Evolutionary conservation across 371 early-diverging fungal species (phyloP).

Genomic region (Mortierella polycephala): DNA sequence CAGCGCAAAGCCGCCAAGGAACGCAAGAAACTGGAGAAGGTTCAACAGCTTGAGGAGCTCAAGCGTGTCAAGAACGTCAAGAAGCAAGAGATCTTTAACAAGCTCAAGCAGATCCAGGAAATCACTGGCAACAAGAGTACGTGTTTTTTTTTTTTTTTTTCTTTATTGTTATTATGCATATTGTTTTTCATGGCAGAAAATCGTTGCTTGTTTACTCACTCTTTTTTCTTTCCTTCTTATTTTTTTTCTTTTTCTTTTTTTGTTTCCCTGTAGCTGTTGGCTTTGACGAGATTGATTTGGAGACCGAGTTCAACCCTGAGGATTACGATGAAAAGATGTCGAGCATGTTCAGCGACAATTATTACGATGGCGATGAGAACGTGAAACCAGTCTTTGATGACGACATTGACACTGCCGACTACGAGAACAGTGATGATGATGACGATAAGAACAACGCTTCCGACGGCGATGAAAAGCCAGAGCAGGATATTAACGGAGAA

Average conservation of each 20-base stretch:
- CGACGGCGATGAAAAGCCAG: conserved; percentile 41
- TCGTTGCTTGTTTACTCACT: neutral
- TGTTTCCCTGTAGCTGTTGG: conserved; percentile 58
- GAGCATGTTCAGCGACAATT: conserved; percentile 78
- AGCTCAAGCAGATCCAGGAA: conserved; percentile 82
- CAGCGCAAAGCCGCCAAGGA: conserved; percentile 74
- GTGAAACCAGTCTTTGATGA: conserved; percentile 89
- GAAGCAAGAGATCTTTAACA: conserved; percentile 76
- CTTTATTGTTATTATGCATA: neutral
- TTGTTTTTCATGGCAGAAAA: neutral
- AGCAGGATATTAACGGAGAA: conserved; percentile 10
- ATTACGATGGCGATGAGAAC: conserved; percentile 63
- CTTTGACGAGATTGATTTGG: conserved; percentile 84
- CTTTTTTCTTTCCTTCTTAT: neutral
- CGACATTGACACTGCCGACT: conserved; percentile 78
- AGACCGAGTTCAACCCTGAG: conserved; percentile 91
- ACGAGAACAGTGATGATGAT: conserved; percentile 55
- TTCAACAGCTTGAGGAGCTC: conserved; percentile 81
- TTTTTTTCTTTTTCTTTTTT: conserved; percentile 1
- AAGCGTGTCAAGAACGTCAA: conserved; percentile 86
- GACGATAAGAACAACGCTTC: conserved; percentile 51
- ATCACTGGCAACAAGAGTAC: conserved; percentile 81
- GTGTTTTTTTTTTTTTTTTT: conserved; percentile 2
- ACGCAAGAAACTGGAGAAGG: conserved; percentile 77
- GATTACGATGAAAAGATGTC: conserved; percentile 87